These are phyloP conservation scores for Phytophthora foliorum DNA, from an alignment of 352 stramenopile genomes.

Conservation along the genomic window DNA sequence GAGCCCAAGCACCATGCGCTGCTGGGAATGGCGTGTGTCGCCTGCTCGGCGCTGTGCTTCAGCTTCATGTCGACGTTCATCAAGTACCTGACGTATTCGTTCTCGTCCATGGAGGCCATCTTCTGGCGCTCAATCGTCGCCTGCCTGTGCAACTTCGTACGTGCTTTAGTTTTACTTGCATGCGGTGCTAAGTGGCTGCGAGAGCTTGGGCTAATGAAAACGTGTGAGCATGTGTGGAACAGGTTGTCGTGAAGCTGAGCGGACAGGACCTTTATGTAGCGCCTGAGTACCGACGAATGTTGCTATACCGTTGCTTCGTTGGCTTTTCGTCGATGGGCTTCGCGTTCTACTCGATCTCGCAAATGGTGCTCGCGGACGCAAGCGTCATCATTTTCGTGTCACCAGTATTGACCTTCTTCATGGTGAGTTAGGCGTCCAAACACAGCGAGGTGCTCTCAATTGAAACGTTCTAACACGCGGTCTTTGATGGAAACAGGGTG, in stretches of 20 bases:
- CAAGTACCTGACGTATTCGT: conserved; percentile 70
- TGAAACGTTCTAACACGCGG: not conserved
- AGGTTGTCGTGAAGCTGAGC: conserved; percentile 3
- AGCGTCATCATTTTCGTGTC: conserved; percentile 70
- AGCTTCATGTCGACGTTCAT: conserved; percentile 78
- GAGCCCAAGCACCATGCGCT: conserved; percentile 49
- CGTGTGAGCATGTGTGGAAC: not conserved
- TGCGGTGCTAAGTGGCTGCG: too few relatives aligned
- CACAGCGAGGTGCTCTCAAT: not conserved
- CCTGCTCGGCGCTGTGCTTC: conserved; percentile 70
- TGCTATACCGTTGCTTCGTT: conserved; percentile 58
- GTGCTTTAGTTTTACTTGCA: conserved; percentile 6
- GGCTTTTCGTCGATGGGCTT: conserved; percentile 70
- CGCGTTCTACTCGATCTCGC: conserved; percentile 70
- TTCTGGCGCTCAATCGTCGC: conserved; percentile 69
- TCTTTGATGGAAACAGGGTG: conserved; percentile 7
- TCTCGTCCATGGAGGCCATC: conserved; percentile 76
- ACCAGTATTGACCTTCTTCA: conserved; percentile 69
- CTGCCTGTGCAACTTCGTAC: conserved; percentile 62
- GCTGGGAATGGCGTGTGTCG: conserved; percentile 64
- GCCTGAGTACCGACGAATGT: conserved; percentile 46
- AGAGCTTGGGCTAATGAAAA: not conserved
- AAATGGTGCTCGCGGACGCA: conserved; percentile 76
- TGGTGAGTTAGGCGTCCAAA: conserved; percentile 37
- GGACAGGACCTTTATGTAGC: conserved; percentile 48